Percentiles rank a stretch among this genome's conserved stretches.
These are phyloP conservation scores for Tranzscheliella williamsii DNA, from an alignment of 1,284 basidiomycete species.

Conservation along the genomic window DNA sequence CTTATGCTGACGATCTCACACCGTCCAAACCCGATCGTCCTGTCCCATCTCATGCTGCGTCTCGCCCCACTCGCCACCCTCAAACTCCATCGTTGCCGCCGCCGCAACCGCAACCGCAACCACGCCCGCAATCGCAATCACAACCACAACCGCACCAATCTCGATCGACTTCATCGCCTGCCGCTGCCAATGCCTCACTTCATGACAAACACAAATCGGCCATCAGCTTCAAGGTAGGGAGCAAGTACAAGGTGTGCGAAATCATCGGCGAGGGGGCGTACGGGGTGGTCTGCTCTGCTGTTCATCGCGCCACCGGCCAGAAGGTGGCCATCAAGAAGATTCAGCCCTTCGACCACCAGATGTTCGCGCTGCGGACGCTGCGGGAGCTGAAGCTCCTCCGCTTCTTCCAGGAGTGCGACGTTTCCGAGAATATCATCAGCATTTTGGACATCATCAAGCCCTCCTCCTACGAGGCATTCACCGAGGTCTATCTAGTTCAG, in stretches of 20 bases:
- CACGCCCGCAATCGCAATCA: not conserved
- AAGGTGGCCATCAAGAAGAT: constrained; percentile 63
- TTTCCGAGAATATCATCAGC: constrained; percentile 56
- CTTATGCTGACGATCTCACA: not conserved
- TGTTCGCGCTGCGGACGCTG: constrained; percentile 59
- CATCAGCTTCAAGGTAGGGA: constrained; percentile 56
- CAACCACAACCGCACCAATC: not conserved
- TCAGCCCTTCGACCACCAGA: constrained; percentile 59
- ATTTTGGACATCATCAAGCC: constrained; percentile 53
- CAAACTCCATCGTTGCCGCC: not conserved
- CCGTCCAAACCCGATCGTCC: not conserved
- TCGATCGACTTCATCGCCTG: not conserved
- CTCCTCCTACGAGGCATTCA: constrained; percentile 78
- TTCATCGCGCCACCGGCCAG: constrained; percentile 59
- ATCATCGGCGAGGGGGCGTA: constrained; percentile 64
- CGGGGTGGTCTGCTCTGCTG: constrained; percentile 62
- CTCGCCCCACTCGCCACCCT: not conserved
- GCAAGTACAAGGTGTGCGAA: constrained; percentile 59
- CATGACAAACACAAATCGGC: constrained; percentile 24
- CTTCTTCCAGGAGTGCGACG: constrained; percentile 57
- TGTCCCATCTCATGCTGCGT: not conserved
- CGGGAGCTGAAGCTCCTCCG: constrained; percentile 59
- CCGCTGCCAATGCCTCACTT: constrained; percentile 1
- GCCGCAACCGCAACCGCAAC: constrained; percentile 1
- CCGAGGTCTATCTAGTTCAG: constrained; percentile 81